A percentile compares a stretch with the other conserved stretches of the same genome.
These are phyloP conservation scores for Heimioporus punctisporus DNA, from an alignment of 1,284 basidiomycete genomes.

Conservation along the genomic window DNA sequence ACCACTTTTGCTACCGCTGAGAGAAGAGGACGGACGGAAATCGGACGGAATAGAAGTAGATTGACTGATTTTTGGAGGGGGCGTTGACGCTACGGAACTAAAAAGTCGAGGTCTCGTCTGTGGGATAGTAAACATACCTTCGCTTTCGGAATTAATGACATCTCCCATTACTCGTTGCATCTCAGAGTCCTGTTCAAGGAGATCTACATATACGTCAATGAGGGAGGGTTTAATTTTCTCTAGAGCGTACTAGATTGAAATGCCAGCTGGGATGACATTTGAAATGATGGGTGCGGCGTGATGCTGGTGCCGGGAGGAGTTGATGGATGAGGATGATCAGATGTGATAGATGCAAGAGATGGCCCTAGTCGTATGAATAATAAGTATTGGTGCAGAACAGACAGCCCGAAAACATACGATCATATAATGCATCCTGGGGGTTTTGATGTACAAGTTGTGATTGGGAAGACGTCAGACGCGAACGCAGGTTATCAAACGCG, in stretches of 20 bases:
- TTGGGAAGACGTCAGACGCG: slow-evolving; percentile 45
- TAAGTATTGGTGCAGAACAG: not conserved
- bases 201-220: slow-evolving; percentile 44
- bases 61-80: slow-evolving; percentile 5
- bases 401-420: slow-evolving; percentile 29
- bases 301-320: slow-evolving; percentile 42
- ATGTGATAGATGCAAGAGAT: slow-evolving; percentile 15
- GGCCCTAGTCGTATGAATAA: slow-evolving; percentile 8
- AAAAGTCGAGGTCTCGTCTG: not conserved
- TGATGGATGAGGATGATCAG: slow-evolving; percentile 6
- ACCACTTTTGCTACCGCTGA: slow-evolving; percentile 2
- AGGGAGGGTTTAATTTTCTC: slow-evolving; percentile 1
- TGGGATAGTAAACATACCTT: slow-evolving; percentile 19
- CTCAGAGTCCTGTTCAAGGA: slow-evolving; percentile 71
- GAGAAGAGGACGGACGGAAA: slow-evolving; percentile 16
- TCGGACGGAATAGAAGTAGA: slow-evolving; percentile 8
- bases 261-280: slow-evolving; percentile 55
- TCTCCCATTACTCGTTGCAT: slow-evolving; percentile 71
- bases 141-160: slow-evolving; percentile 45
- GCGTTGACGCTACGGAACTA: slow-evolving; percentile 14
- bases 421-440: slow-evolving; percentile 30
- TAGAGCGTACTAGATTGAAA: slow-evolving; percentile 58
- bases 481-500: slow-evolving; percentile 51
- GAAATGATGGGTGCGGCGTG: slow-evolving; percentile 59
- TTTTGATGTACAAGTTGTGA: slow-evolving; percentile 38